Evolutionary conservation across 2,329 filamentous ascomycete genomes (phyloP).

Genomic region (Neofusicoccum laricinum): DNA sequence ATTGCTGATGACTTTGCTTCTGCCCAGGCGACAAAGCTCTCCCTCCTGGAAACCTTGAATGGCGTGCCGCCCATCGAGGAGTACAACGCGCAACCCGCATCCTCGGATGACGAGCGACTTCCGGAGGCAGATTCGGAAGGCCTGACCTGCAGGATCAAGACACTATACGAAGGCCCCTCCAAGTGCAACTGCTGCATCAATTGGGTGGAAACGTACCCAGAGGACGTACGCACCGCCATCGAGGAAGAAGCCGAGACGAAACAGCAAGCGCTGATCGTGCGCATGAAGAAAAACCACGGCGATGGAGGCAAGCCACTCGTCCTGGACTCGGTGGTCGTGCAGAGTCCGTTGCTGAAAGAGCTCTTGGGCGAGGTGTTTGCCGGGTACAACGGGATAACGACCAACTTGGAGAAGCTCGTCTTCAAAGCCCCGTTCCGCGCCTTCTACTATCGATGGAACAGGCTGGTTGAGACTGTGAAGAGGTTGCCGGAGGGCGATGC

Average conservation of each 20-base stretch:
- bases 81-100: no score
- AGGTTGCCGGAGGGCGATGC: constrained; percentile 27
- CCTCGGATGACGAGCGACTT: no score
- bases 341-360: constrained; percentile 33
- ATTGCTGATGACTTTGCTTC: no score
- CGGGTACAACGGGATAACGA: constrained; percentile 31
- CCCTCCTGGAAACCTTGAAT: no score
- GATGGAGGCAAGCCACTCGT: constrained; percentile 2
- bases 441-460: constrained; percentile 36
- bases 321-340: constrained; percentile 32
- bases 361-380: constrained; percentile 30
- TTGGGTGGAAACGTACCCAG: constrained; percentile 21
- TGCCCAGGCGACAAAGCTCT: no score
- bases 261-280: constrained; percentile 20
- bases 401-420: constrained; percentile 29
- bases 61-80: no score
- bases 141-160: constrained; percentile 14
- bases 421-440: constrained; percentile 34
- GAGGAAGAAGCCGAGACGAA: constrained; percentile 22
- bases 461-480: constrained; percentile 24
- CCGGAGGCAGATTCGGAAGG: no score
- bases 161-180: constrained; percentile 21
- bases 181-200: constrained; percentile 22
- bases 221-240: constrained; percentile 19
- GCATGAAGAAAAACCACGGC: constrained; percentile 18